Percentiles rank a stretch among this genome's conserved stretches.
Evolutionary conservation across 495 filamentous ascomycete genomes (phyloP).

Genomic region (Hypoxylon crocopeplum): DNA sequence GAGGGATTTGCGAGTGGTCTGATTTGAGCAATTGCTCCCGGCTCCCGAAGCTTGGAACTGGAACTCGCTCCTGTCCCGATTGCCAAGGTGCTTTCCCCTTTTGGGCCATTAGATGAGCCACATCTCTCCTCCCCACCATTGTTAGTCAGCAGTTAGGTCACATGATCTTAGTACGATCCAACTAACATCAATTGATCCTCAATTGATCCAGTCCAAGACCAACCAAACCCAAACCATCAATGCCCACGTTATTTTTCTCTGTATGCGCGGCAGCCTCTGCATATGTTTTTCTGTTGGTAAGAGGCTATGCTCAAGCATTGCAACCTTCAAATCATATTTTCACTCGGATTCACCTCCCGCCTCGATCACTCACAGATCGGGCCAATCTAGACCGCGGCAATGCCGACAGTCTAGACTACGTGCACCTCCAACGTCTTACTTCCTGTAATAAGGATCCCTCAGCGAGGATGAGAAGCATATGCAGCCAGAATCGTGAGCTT

Average conservation of each 20-base stretch:
- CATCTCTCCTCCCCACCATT: no score
- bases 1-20: conserved; percentile 43
- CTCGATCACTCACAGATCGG: not conserved
- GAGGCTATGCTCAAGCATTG: not conserved
- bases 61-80: no score
- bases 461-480: conserved; percentile 6
- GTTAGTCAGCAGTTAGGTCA: conserved; percentile 4
- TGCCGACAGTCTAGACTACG: conserved; percentile 13
- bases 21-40: conserved; percentile 31
- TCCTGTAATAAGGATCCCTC: conserved; percentile 5
- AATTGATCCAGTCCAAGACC: not conserved
- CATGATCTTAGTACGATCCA: not conserved
- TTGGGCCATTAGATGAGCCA: conserved; percentile 33
- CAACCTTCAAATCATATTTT: not conserved
- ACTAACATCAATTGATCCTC: no score
- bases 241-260: not conserved
- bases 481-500: conserved; percentile 6
- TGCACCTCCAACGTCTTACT: not conserved
- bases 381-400: conserved; percentile 19
- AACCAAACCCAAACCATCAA: not conserved
- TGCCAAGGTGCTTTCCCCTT: no score
- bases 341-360: not conserved
- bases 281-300: no score
- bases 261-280: not conserved
- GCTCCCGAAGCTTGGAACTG: conserved; percentile 23